These are phyloP conservation scores for Tolypocladium guangdongense DNA, from an alignment of 2,329 filamentous ascomycete species.

Conservation along the genomic window DNA sequence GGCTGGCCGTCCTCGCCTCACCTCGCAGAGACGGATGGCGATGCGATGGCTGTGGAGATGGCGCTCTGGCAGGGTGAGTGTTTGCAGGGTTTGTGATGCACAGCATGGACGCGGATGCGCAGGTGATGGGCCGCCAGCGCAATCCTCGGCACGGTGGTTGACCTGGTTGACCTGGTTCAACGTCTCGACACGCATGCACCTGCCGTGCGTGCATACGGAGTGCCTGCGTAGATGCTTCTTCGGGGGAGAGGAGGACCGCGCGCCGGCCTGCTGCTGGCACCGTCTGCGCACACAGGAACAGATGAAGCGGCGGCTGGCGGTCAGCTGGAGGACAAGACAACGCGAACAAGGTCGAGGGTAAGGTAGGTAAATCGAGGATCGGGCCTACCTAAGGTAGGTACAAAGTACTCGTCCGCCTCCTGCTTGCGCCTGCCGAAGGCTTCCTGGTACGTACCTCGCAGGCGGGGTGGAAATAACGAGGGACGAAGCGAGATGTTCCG, in stretches of 20 bases:
- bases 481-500: background rate
- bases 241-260: background rate
- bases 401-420: no score
- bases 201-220: background rate
- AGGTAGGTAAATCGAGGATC: no score
- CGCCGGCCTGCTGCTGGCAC: background rate
- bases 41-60: background rate
- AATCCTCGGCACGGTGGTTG: background rate
- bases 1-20: background rate
- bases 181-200: background rate
- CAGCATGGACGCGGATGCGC: slow-evolving; percentile 1
- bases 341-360: background rate
- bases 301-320: no score
- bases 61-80: background rate
- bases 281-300: background rate
- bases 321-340: no score
- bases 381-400: no score
- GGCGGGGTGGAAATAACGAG: background rate
- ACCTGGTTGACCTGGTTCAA: background rate
- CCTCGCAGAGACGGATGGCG: background rate
- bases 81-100: background rate
- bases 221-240: background rate
- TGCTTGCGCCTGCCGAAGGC: no score
- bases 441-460: background rate
- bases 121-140: slow-evolving; percentile 3